These are phyloP conservation scores for Kazachstania taianensis DNA, from an alignment of 805 yeast species.

Conservation along the genomic window DNA sequence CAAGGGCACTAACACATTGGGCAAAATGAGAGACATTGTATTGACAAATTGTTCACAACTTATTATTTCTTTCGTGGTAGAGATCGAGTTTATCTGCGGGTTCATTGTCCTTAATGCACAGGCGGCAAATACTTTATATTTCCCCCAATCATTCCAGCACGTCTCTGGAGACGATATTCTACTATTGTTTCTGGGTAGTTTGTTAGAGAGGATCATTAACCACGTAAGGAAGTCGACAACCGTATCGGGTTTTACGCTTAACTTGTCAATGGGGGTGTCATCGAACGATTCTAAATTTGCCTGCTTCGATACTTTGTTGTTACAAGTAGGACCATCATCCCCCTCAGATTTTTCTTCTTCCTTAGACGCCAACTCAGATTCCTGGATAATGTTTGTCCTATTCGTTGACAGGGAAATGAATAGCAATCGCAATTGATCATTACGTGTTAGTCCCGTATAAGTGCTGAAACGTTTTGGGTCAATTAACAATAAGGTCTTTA, in stretches of 20 bases:
- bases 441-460: slow-evolving; percentile 28
- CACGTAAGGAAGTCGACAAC: slow-evolving; percentile 46
- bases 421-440: slow-evolving; percentile 36
- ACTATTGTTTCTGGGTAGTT: slow-evolving; percentile 30
- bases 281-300: slow-evolving; percentile 34
- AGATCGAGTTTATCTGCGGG: not conserved
- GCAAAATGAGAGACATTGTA: slow-evolving; percentile 29
- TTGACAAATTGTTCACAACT: slow-evolving; percentile 25
- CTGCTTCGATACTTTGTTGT: slow-evolving; percentile 6
- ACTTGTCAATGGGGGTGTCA: slow-evolving; percentile 31
- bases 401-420: slow-evolving; percentile 37
- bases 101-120: slow-evolving; percentile 43
- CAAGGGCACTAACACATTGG: slow-evolving; percentile 37
- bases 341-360: slow-evolving; percentile 5
- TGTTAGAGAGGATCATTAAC: slow-evolving; percentile 35
- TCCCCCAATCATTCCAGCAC: slow-evolving; percentile 29
- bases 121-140: slow-evolving; percentile 36
- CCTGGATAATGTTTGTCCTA: slow-evolving; percentile 4
- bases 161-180: slow-evolving; percentile 11
- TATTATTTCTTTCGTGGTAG: not conserved
- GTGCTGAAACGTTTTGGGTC: slow-evolving; percentile 34
- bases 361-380: no score
- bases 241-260: no score
- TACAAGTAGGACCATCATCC: no score
- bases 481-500: slow-evolving; percentile 37